Conservation (phyloP, 2,329 filamentous ascomycete species). For the Fonsecaea multimorphosa region DNA sequence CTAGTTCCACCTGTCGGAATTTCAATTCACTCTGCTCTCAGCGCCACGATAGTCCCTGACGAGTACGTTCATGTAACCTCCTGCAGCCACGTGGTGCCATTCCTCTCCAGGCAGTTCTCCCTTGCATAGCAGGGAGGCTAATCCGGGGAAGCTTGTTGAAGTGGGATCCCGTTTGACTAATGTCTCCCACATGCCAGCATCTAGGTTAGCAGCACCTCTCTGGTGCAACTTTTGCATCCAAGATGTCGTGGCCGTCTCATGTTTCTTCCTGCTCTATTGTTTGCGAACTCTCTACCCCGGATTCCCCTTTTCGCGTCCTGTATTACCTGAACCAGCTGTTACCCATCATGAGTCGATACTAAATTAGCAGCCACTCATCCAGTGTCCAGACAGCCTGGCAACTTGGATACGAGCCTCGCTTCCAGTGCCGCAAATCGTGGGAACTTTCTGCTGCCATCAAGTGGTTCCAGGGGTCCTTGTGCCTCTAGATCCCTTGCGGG, state of each 20-base stretch:
- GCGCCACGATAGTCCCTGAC: background rate
- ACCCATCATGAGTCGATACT: background rate
- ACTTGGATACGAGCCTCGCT: background rate
- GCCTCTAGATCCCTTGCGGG: background rate
- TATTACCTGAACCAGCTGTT: background rate
- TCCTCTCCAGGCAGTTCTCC: background rate
- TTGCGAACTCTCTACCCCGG: background rate
- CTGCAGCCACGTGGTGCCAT: background rate
- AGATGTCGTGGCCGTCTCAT: background rate
- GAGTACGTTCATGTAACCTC: background rate
- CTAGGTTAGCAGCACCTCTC: background rate
- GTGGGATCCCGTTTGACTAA: background rate
- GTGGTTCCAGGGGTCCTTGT: background rate
- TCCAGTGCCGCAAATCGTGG: background rate
- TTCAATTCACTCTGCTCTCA: background rate
- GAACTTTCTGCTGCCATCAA: background rate
- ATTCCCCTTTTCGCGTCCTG: background rate
- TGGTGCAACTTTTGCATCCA: background rate
- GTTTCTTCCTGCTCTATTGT: background rate
- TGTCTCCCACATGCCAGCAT: background rate
- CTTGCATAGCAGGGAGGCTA: background rate
- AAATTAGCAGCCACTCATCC: background rate
- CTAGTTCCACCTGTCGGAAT: background rate
- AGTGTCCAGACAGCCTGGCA: background rate
- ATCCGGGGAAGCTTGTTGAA: background rate